Base-by-base conservation (phyloP, 1,139 yeast species). In the Yamadazyma triangularis region DNA sequence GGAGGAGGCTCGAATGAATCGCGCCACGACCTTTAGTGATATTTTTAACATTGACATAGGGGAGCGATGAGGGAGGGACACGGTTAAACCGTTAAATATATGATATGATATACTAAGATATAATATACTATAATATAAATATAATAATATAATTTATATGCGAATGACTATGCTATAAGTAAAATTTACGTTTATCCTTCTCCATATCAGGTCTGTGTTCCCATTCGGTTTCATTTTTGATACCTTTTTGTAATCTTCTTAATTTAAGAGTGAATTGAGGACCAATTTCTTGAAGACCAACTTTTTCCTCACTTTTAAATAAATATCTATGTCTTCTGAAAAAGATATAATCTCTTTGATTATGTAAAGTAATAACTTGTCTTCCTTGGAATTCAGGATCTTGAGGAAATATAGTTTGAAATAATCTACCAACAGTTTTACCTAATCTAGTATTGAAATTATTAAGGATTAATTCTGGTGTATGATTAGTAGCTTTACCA, bases 181-280 rank as follows among this genome's bases (percentile, higher is more conserved):
- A 83, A 55, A 91, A 91, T 74, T 86, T 87, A 61, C 79, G 79
- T 78, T 88, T 91, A 55, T 91, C 96, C 51, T 83, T 80, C 58
- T 91, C 97, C 96, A 91, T 89, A 44, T 85, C 95, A 10, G 96
- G 82, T 46, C 86, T 77, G 61, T 88, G 95, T 59, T 91, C 96
- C 96, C 97, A 91, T 50, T 87, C 95, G 19, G 86, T 71, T 48
- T 91, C 97, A 42, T 87, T 95, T 51, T 80, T 79, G 48, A 91
- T 73, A 28, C 97, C 98, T 64, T 79, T 82, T 56, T 89, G 97
- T 39, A 93, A 67, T 51, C 97, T 72, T 55, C 96, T 74, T 43
- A 93, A 65, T 52, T 84, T 82, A 52, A 91, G 62, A 0, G 98
- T 93, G 56, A 91, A 93, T 56, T 89, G 96, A 0, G 98, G 98